These are phyloP conservation scores for Hygrophoropsis aurantiaca DNA, from an alignment of 768 basidiomycete genomes.

Conservation along the genomic window DNA sequence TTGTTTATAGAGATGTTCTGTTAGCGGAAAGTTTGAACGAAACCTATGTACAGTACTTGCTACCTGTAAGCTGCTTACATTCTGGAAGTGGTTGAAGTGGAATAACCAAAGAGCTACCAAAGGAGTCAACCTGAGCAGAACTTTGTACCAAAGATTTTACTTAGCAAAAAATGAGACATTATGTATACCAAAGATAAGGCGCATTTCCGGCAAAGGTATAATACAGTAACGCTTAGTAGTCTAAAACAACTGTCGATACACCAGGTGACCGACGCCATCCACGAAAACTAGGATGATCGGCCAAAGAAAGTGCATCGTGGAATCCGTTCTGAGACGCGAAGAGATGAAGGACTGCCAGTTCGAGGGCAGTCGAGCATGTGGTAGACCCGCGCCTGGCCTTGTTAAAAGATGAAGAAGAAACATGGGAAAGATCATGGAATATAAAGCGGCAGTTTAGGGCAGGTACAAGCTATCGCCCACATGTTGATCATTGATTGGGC, in stretches of 20 bases:
- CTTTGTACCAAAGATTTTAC: too few species aligned
- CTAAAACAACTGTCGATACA: slow-evolving; percentile 45
- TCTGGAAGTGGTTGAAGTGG: too few species aligned
- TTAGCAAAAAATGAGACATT: too few species aligned
- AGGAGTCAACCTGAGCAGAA: too few species aligned
- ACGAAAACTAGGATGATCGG: slow-evolving; percentile 47
- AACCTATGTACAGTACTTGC: too few species aligned
- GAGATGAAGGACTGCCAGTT: slow-evolving; percentile 50
- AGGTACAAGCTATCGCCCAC: slow-evolving; percentile 26
- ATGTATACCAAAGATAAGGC: slow-evolving; percentile 11
- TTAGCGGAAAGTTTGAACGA: neutral
- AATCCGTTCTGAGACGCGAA: slow-evolving; percentile 53
- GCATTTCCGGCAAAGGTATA: slow-evolving; percentile 5
- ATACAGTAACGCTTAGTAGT: too few species aligned
- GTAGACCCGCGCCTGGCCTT: slow-evolving; percentile 51
- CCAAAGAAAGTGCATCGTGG: slow-evolving; percentile 57
- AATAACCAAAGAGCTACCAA: too few species aligned
- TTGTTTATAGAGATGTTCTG: too few species aligned
- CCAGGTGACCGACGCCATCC: slow-evolving; percentile 65
- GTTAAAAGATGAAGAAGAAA: slow-evolving; percentile 59
- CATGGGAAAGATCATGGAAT: neutral
- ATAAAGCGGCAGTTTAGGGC: slow-evolving; percentile 44
- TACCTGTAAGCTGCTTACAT: too few species aligned
- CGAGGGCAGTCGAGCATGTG: slow-evolving; percentile 54
- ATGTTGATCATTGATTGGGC: too few species aligned